Evolutionary conservation across 345 rosid genomes (phyloP).

Genomic region (Melaleuca alternifolia): DNA sequence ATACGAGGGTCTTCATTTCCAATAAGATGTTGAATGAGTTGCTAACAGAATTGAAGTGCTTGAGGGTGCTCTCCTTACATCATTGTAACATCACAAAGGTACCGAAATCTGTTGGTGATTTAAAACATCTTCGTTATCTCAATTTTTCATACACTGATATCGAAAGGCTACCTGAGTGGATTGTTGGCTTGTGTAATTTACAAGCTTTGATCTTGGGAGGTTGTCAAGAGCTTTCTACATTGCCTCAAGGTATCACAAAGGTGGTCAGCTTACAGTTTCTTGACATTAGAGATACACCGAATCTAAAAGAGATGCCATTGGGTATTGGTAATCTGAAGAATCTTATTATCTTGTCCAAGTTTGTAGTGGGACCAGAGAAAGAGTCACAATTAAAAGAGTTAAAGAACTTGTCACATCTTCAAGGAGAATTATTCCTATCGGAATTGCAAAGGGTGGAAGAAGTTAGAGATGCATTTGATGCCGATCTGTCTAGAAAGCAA

Average conservation of each 20-base stretch:
- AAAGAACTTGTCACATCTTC: not conserved
- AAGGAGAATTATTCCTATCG: not conserved
- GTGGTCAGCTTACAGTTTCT: not conserved
- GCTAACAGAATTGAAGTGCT: not conserved
- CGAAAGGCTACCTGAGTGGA: not conserved
- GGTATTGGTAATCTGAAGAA: not conserved
- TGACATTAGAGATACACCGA: not conserved
- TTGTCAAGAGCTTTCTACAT: not conserved
- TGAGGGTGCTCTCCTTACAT: not conserved
- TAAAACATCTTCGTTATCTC: not conserved
- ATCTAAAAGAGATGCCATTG: not conserved
- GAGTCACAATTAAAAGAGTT: not conserved
- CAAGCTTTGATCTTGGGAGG: not conserved
- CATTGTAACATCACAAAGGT: not conserved
- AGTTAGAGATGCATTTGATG: not conserved
- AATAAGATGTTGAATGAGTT: not conserved
- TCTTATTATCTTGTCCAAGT: not conserved
- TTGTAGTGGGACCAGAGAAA: not conserved
- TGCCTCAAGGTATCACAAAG: not conserved
- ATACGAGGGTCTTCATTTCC: fast-evolving
- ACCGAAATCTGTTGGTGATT: not conserved
- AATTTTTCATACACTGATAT: not conserved
- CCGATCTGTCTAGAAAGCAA: not conserved
- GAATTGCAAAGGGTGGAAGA: not conserved
- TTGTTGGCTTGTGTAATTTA: not conserved